Conservation (phyloP, 2,329 filamentous ascomycete genomes). For the Cercospora sojina region DNA sequence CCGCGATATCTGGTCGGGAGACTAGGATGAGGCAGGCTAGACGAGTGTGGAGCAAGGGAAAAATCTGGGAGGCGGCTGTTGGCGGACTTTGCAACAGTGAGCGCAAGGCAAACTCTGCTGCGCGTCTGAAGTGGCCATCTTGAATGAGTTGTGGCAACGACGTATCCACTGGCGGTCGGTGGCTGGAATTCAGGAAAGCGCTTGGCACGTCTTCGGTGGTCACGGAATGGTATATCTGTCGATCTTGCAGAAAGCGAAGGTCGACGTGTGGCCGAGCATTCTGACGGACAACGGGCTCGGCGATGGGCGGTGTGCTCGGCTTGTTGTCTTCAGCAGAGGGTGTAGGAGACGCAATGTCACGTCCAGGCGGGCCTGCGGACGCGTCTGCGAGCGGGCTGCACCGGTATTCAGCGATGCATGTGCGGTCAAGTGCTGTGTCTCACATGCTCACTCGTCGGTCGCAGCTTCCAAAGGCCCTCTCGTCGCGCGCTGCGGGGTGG, state of each 20-base stretch:
- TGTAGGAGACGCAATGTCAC: not conserved
- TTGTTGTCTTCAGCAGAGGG: constrained; percentile 4
- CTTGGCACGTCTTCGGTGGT: constrained; percentile 60
- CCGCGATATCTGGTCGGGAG: constrained; percentile 58
- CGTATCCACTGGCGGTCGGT: constrained; percentile 62
- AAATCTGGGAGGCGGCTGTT: constrained; percentile 65
- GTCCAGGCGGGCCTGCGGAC: constrained; percentile 21
- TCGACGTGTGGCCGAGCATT: constrained; percentile 53
- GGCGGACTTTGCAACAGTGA: constrained; percentile 49
- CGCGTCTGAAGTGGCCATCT: constrained; percentile 71
- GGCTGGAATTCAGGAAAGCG: constrained; percentile 67
- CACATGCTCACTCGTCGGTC: constrained; percentile 63
- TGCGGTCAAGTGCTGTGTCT: not conserved
- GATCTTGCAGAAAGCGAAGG: constrained; percentile 75
- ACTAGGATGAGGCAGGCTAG: constrained; percentile 80
- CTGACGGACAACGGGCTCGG: constrained; percentile 19
- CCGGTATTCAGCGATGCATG: constrained; percentile 25
- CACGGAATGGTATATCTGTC: constrained; percentile 80
- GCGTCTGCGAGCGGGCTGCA: constrained; percentile 31
- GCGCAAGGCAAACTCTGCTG: constrained; percentile 44
- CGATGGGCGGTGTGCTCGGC: constrained; percentile 12
- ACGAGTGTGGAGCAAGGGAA: constrained; percentile 75
- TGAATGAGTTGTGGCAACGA: constrained; percentile 67
- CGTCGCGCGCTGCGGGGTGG: constrained; percentile 64
- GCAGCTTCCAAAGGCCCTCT: constrained; percentile 69